Percentiles rank a stretch among this genome's conserved stretches.
Conservation (phyloP, 192 early-diverging fungal genomes). For the Globomyces pollinis-pini region DNA sequence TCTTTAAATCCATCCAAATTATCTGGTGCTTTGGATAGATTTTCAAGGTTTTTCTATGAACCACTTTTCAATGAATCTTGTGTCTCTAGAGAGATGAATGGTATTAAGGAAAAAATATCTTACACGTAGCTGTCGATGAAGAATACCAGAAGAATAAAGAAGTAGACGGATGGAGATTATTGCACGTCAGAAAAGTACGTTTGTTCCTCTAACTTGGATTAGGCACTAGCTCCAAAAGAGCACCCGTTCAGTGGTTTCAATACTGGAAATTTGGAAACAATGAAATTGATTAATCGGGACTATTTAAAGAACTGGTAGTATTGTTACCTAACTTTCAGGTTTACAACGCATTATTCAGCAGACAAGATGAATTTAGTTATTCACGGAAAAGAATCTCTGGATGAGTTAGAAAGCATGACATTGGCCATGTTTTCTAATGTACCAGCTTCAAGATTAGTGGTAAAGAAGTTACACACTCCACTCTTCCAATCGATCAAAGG, state of each 20-base stretch:
- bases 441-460: not conserved
- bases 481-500: constrained; percentile 12
- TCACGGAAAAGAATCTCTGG: constrained; percentile 15
- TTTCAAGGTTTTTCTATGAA: constrained; percentile 36
- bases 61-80: constrained; percentile 37
- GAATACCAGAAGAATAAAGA: constrained; percentile 34
- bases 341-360: constrained; percentile 19
- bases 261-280: constrained; percentile 40
- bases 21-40: constrained; percentile 34
- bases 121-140: constrained; percentile 36
- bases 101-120: not conserved
- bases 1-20: constrained; percentile 14
- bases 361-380: constrained; percentile 34
- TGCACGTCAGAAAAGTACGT: constrained; percentile 31
- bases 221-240: no score
- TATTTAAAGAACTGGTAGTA: constrained; percentile 27
- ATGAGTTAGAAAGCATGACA: constrained; percentile 12
- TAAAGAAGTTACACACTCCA: not conserved
- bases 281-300: constrained; percentile 25
- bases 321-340: no score
- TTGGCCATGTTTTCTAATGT: not conserved
- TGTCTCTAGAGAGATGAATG: constrained; percentile 31
- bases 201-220: no score
- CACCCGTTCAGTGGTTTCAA: constrained; percentile 37
- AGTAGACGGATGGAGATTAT: constrained; percentile 25